Conservation (phyloP, 1,284 basidiomycete genomes). For the Mycena citricolor region DNA sequence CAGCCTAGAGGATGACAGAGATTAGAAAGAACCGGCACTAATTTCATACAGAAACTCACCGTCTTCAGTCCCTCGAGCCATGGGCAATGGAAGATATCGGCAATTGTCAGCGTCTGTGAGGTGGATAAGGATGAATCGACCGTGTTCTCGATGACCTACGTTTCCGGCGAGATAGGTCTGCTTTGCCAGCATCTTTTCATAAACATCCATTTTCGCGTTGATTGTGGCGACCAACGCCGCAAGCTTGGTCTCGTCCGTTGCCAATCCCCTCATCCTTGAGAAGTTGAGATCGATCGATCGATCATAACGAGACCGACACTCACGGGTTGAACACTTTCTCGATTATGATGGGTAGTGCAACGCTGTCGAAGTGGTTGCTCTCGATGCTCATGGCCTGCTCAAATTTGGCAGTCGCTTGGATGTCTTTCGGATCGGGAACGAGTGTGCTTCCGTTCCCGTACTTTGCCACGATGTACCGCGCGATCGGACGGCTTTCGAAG, state of each 20-base stretch:
- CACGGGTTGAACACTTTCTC: conserved; percentile 51
- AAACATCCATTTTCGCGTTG: conserved; percentile 43
- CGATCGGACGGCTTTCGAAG: conserved; percentile 53
- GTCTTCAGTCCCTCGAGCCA: no score
- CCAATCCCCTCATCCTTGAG: conserved; percentile 25
- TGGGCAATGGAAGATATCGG: conserved; percentile 58
- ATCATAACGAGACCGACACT: conserved; percentile 6
- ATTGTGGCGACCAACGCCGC: conserved; percentile 33
- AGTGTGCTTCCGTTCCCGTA: conserved; percentile 35
- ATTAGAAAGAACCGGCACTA: no score
- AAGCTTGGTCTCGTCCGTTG: conserved; percentile 33
- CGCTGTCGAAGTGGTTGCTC: conserved; percentile 49
- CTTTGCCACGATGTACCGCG: conserved; percentile 43
- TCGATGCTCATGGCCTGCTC: conserved; percentile 60
- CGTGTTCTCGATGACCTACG: conserved; percentile 29
- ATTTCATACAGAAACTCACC: no score
- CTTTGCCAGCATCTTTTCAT: conserved; percentile 51
- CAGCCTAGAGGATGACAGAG: no score
- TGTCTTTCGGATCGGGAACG: conserved; percentile 35
- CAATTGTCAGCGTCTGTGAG: conserved; percentile 46
- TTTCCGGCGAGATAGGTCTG: conserved; percentile 54
- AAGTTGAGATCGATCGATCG: background rate
- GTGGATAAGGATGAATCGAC: background rate
- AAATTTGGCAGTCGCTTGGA: conserved; percentile 43
- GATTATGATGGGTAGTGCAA: conserved; percentile 36